Conservation (phyloP, 768 basidiomycete species). For the Lentinula edodes region DNA sequence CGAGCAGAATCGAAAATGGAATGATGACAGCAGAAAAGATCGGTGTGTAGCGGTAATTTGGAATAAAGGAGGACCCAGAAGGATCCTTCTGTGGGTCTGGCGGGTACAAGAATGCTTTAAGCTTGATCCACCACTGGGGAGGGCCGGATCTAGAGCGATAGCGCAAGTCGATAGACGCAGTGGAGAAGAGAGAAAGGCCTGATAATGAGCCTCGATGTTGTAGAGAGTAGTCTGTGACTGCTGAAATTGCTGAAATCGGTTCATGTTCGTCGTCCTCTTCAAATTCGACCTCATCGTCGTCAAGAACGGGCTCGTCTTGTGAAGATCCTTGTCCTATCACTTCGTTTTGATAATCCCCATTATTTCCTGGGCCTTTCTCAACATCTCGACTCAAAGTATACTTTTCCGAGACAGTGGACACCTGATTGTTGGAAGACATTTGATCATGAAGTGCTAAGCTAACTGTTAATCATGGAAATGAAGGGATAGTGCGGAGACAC, state of each 20-base stretch:
- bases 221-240: background rate
- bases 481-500: too few species aligned
- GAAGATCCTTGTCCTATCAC: background rate
- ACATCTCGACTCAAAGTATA: background rate
- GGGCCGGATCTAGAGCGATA: background rate
- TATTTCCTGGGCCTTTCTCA: background rate
- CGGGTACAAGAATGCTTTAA: constrained; percentile 7
- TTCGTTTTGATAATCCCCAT: background rate
- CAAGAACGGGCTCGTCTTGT: background rate
- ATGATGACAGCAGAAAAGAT: constrained; percentile 64
- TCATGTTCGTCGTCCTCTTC: background rate
- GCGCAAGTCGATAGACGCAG: background rate
- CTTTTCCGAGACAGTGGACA: background rate
- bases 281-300: background rate
- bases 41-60: constrained; percentile 59
- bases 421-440: background rate
- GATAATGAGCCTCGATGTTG: background rate
- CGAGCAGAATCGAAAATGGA: constrained; percentile 76
- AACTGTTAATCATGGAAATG: background rate
- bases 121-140: constrained; percentile 5
- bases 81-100: constrained; percentile 16
- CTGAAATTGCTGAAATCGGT: background rate
- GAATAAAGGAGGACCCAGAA: constrained; percentile 30
- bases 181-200: background rate
- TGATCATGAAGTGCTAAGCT: background rate